Percentiles rank a stretch among this genome's conserved stretches.
Conservation (phyloP, 2,329 filamentous ascomycete genomes). For the Trichophyton verrucosum region DNA sequence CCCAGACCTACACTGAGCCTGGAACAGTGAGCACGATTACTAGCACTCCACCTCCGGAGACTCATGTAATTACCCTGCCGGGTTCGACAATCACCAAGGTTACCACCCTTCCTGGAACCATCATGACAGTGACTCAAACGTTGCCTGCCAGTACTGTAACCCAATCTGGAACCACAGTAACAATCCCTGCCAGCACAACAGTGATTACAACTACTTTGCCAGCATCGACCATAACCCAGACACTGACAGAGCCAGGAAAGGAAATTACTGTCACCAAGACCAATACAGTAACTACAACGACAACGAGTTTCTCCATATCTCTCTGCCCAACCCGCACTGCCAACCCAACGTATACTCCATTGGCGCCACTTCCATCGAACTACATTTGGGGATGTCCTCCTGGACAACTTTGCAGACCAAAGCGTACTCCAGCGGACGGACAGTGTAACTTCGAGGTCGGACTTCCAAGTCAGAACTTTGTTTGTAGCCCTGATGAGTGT, state of each 20-base stretch:
- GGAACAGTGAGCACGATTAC: not conserved
- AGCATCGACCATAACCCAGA: not conserved
- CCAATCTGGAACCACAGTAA: slow-evolving; percentile 9
- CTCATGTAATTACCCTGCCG: slow-evolving; percentile 8
- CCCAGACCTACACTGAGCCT: not conserved
- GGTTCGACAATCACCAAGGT: not conserved
- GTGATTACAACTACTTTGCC: slow-evolving; percentile 13
- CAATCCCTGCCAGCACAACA: slow-evolving; percentile 11
- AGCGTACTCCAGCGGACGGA: slow-evolving; percentile 17
- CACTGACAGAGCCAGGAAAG: slow-evolving; percentile 5
- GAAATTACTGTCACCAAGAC: slow-evolving; percentile 10
- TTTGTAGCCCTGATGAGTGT: slow-evolving; percentile 31
- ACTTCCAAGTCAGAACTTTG: slow-evolving; percentile 28
- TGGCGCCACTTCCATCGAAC: slow-evolving; percentile 18
- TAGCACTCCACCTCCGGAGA: slow-evolving; percentile 4
- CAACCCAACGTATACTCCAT: slow-evolving; percentile 23
- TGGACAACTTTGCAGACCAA: slow-evolving; percentile 31
- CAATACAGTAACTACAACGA: slow-evolving; percentile 8
- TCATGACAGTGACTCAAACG: slow-evolving; percentile 12
- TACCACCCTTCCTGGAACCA: not conserved
- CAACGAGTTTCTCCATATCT: slow-evolving; percentile 12
- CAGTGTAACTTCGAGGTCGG: slow-evolving; percentile 32
- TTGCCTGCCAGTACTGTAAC: slow-evolving; percentile 14
- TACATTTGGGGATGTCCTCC: slow-evolving; percentile 32
- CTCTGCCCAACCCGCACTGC: slow-evolving; percentile 21